Evolutionary conservation across 2,329 filamentous ascomycete genomes (phyloP), one percentile per base, ranked within the genome.

Genomic region (Xylariaceae sp.): DNA sequence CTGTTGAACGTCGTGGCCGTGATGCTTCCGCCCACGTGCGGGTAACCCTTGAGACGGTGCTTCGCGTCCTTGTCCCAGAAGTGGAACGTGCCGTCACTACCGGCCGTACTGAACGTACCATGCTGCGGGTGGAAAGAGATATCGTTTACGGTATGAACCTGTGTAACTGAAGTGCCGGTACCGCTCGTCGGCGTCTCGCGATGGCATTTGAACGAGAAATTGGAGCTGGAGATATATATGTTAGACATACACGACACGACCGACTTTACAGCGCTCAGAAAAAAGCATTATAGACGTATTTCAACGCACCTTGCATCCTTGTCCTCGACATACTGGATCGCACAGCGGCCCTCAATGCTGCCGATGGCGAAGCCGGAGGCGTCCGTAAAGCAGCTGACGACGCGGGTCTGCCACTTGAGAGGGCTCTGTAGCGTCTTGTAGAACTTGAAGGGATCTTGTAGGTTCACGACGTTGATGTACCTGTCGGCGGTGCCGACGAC

Each of bases 191-290:
- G 78, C 4, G 79, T 77, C 55, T 95, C 87, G 43, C 92, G 88
- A 64, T 98, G 92, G 66, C 92, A 98, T 67, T 97, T 97, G 80
- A 98, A 98, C 29, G 88, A 95, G 72, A 98, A 98, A 70, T 98
- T 97, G 57, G 83, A 85, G 55, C 81, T 83, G 50, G n/a, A 40
- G 12, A 8, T 24, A 36, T 24, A 13, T 18, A 14, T 18, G 18
- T 44, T 23, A 50, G 34, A 26, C 47, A 32, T 17, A 12, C 12
- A 13, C n/a, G 16, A n/a, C 9, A 35, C 16, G 29, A 13, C 3
- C n/a, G n/a, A n/a, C n/a, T n/a, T n/a, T n/a, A n/a, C n/a, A n/a
- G n/a, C n/a, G n/a, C n/a, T n/a, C 17, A 19, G 5, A 3, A 15
- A 4, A 6, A 2, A 18, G 15, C 21, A 34, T 17, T 18, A 19